A percentile compares a stretch with the other conserved stretches of the same genome.
phyloP scores from a whole-genome alignment of 441 rosid species.

The Syzygium syzygioides region DNA sequence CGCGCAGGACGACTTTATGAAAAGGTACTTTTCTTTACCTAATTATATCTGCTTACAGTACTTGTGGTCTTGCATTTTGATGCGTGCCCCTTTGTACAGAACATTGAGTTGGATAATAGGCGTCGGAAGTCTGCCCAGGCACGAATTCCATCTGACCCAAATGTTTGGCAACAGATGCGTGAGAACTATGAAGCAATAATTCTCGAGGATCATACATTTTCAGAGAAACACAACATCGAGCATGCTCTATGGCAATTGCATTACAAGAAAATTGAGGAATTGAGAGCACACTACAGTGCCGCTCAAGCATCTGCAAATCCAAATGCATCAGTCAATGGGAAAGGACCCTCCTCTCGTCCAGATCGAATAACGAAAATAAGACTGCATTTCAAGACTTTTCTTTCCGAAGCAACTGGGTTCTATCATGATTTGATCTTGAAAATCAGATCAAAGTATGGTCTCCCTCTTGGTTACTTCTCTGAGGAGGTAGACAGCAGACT shows the following conservation, averaged over 20 bases:
- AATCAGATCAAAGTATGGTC: slow-evolving; percentile 13
- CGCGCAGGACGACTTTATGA: background rate
- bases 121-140: slow-evolving; percentile 14
- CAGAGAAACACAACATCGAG: slow-evolving; percentile 11
- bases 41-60: background rate
- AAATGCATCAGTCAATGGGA: background rate
- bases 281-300: slow-evolving; percentile 5
- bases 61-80: background rate
- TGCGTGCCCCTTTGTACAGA: background rate
- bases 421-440: slow-evolving; percentile 15
- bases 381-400: slow-evolving; percentile 11
- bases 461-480: slow-evolving; percentile 1
- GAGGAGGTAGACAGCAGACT: slow-evolving; percentile 5
- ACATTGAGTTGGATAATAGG: slow-evolving; percentile 10
- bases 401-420: slow-evolving; percentile 14
- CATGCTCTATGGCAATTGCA: slow-evolving; percentile 17
- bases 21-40: background rate
- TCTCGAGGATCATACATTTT: slow-evolving; percentile 17
- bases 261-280: slow-evolving; percentile 14
- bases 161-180: slow-evolving; percentile 13
- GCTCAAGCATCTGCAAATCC: slow-evolving; percentile 6
- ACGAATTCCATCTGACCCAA: slow-evolving; percentile 16
- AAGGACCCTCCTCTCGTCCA: slow-evolving; percentile 13
- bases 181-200: slow-evolving; percentile 16
- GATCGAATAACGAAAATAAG: slow-evolving; percentile 10